A percentile compares a stretch with the other conserved stretches of the same genome.
Evolutionary conservation across 2,329 filamentous ascomycete species (phyloP).

Genomic region (Pyrenochaeta sp.): DNA sequence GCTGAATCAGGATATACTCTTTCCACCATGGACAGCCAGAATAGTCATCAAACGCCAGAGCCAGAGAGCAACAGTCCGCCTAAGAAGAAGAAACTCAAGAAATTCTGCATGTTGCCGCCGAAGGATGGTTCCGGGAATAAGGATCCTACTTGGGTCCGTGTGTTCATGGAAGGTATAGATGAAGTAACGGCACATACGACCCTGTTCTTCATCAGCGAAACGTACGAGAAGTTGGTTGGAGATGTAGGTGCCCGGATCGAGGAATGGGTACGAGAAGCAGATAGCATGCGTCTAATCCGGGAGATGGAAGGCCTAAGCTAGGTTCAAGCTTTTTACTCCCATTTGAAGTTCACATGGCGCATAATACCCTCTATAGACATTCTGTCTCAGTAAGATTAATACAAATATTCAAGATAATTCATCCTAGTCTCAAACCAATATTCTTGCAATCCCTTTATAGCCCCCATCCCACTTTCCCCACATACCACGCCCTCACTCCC

Average conservation of each 20-base stretch:
- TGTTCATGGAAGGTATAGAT: conserved; percentile 84
- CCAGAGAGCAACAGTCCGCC: conserved; percentile 17
- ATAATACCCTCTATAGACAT: not conserved
- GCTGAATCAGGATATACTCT: conserved; percentile 30
- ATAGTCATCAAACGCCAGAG: conserved; percentile 1
- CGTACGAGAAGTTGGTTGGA: conserved; percentile 79
- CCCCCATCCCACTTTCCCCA: conserved; percentile 7
- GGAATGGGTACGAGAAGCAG: conserved; percentile 73
- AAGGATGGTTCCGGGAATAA: conserved; percentile 62
- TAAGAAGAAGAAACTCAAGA: conserved; percentile 65
- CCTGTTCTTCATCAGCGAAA: conserved; percentile 75
- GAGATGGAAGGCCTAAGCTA: conserved; percentile 29
- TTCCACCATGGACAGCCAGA: conserved; percentile 25
- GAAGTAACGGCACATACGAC: conserved; percentile 87
- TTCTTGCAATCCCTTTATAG: conserved; percentile 7
- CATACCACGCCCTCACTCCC: conserved; percentile 3
- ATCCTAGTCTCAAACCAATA: not conserved
- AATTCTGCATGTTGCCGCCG: conserved; percentile 79
- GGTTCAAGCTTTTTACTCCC: not conserved
- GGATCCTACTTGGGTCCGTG: conserved; percentile 77
- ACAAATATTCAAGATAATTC: not conserved
- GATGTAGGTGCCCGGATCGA: conserved; percentile 73
- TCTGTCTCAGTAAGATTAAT: not conserved
- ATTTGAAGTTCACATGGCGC: no score
- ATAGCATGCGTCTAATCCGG: conserved; percentile 37